phyloP scores from a whole-genome alignment of 805 yeast species.

The Jamesozyma lodderae region DNA sequence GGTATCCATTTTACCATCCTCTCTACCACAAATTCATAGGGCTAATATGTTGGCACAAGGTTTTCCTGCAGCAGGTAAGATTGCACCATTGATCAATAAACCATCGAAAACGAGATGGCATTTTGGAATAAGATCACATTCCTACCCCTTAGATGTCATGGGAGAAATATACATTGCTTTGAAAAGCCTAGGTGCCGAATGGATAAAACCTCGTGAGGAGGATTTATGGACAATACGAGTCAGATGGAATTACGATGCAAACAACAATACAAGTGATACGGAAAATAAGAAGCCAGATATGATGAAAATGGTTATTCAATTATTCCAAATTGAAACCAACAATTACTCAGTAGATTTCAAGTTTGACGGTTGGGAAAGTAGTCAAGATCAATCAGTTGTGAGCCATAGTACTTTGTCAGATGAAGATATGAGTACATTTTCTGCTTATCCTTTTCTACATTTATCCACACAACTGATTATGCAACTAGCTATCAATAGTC shows the following conservation, averaged over 20 bases:
- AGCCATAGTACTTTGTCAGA: constrained; percentile 27
- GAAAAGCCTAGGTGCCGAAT: constrained; percentile 90
- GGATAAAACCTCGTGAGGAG: constrained; percentile 92
- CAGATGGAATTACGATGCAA: constrained; percentile 73
- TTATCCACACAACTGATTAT: constrained; percentile 84
- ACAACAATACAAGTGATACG: constrained; percentile 7
- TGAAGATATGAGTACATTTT: constrained; percentile 51
- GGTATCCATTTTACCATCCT: constrained; percentile 86
- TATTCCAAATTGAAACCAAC: constrained; percentile 91
- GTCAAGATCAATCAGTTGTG: constrained; percentile 19
- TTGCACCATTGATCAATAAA: constrained; percentile 55
- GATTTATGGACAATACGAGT: constrained; percentile 94
- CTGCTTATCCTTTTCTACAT: constrained; percentile 92
- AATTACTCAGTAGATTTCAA: constrained; percentile 94
- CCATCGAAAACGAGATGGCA: constrained; percentile 96
- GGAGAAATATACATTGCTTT: constrained; percentile 94
- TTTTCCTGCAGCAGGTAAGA: constrained; percentile 39
- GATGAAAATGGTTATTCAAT: constrained; percentile 95
- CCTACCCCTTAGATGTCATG: constrained; percentile 97
- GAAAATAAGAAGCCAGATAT: constrained; percentile 47
- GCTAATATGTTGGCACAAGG: constrained; percentile 76
- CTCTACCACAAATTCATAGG: constrained; percentile 87
- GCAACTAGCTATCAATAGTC: constrained; percentile 83
- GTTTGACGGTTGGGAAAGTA: constrained; percentile 88
- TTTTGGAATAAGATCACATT: constrained; percentile 91